A percentile compares a stretch with the other conserved stretches of the same genome.
These are phyloP conservation scores for Castanea mollissima DNA, from an alignment of 306 rosid genomes.

Conservation along the genomic window DNA sequence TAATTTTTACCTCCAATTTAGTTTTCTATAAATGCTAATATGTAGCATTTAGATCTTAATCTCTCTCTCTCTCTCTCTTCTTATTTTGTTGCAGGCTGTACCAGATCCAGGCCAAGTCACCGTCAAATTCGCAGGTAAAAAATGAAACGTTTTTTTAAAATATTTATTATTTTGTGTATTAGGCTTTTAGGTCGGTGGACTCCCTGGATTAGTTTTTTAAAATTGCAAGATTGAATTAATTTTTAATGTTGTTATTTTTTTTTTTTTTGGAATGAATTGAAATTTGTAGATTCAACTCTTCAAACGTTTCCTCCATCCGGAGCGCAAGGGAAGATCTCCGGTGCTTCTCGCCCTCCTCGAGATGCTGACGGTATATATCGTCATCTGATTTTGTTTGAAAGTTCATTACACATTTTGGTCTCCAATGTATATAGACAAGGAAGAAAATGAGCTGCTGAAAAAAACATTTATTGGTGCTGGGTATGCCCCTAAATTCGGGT, in stretches of 20 bases:
- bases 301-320: constrained; percentile 91
- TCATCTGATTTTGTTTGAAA: too few species aligned
- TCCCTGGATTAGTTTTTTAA: neutral
- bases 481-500: too few species aligned
- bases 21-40: too few species aligned
- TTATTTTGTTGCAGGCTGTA: constrained; percentile 59
- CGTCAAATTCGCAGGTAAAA: constrained; percentile 69
- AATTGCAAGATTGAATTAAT: neutral
- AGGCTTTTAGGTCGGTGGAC: neutral
- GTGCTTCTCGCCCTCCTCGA: constrained; percentile 75
- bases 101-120: constrained; percentile 68
- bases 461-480: too few species aligned
- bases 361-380: constrained; percentile 71
- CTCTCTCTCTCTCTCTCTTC: neutral
- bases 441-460: too few species aligned
- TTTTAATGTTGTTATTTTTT: neutral
- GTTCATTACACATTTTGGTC: constrained; percentile 1
- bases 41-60: constrained; percentile 3
- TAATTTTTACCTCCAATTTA: too few species aligned
- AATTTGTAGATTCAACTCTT: constrained; percentile 71
- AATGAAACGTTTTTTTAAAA: too few species aligned
- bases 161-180: neutral
- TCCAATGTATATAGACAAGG: neutral
- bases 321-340: constrained; percentile 74
- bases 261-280: neutral